Percentiles rank a stretch among this genome's conserved stretches.
These are phyloP conservation scores for Incumbomyces lentus DNA, from an alignment of 2,329 filamentous ascomycete species.

Conservation along the genomic window DNA sequence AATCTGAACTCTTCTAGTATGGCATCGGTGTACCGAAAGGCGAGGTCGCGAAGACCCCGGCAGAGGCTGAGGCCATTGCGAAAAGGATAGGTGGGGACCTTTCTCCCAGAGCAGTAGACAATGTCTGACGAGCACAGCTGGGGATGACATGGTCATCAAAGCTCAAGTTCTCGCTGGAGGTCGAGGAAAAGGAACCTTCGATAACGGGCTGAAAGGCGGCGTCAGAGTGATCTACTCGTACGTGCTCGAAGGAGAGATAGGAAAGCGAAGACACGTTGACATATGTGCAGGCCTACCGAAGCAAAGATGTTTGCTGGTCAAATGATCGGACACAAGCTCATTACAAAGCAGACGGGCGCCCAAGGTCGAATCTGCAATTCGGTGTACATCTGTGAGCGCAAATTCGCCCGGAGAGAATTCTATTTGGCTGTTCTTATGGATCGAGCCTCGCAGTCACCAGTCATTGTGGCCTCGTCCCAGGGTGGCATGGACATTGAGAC, in stretches of 20 bases:
- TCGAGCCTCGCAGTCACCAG: conserved; percentile 76
- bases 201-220: conserved; percentile 97
- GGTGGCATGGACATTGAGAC: conserved; percentile 99
- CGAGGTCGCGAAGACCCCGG: conserved; percentile 67
- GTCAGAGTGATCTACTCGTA: conserved; percentile 96
- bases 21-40: conserved; percentile 88
- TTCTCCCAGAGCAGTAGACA: background rate
- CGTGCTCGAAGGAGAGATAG: conserved; percentile 23
- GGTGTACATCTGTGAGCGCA: conserved; percentile 99
- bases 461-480: conserved; percentile 96
- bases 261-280: conserved; percentile 7
- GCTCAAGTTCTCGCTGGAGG: conserved; percentile 96
- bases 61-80: conserved; percentile 85
- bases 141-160: conserved; percentile 98
- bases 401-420: conserved; percentile 97
- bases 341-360: conserved; percentile 98
- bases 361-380: conserved; percentile 87
- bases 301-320: conserved; percentile 96
- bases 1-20: conserved; percentile 50
- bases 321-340: conserved; percentile 99
- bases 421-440: conserved; percentile 99
- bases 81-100: conserved; percentile 63
- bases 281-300: conserved; percentile 55
- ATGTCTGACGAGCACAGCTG: conserved; percentile 35
- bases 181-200: conserved; percentile 93